Evolutionary conservation across 352 stramenopile genomes (phyloP), one percentile per base, ranked within the genome.

Genomic region (Globisporangium cylindrosporum): DNA sequence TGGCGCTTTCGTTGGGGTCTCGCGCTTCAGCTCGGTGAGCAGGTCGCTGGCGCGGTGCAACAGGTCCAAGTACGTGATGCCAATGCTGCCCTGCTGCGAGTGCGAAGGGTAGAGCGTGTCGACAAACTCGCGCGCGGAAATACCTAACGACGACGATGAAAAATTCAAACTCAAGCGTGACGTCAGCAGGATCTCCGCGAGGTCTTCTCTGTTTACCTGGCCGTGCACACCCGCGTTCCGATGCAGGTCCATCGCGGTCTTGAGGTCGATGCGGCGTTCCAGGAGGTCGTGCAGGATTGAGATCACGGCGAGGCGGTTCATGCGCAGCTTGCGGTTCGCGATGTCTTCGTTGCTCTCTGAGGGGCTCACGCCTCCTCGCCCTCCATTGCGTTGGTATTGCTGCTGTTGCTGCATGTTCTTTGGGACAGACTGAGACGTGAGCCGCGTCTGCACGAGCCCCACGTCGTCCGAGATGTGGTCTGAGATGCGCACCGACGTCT

Each of bases 181-280:
- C 0, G 82, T 84, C 34, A 88, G 66, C 4, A 93, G 71, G 41
- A 93, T 90, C 46, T 92, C 86, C 0, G 75, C 76, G 0, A 93
- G 68, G 22, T 92, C 83, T 9, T 77, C 41, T 59, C 78, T 85
- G 24, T 69, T 81, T 6, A 93, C 81, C 59, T 90, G 81, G 14
- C 84, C 82, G 18, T 88, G 81, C 55, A 79, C 74, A 65, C 90
- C 82, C 9, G 82, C 73, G 27, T 79, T 69, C 4, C 77, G 82
- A 51, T 92, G 79, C 29, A 92, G 65, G 51, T 92, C 84, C 32
- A 93, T 76, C 4, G 84, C 82, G 41, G 74, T 90, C 66, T 93
- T 93, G 20, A 93, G 72, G 22, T 92, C 84, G 22, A 80, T 76
- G 8, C 86, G 86, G 32, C 80, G 79, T 55, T 93, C 86, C 0